phyloP scores from a whole-genome alignment of 495 filamentous ascomycete genomes.

The Extremus antarcticus region DNA sequence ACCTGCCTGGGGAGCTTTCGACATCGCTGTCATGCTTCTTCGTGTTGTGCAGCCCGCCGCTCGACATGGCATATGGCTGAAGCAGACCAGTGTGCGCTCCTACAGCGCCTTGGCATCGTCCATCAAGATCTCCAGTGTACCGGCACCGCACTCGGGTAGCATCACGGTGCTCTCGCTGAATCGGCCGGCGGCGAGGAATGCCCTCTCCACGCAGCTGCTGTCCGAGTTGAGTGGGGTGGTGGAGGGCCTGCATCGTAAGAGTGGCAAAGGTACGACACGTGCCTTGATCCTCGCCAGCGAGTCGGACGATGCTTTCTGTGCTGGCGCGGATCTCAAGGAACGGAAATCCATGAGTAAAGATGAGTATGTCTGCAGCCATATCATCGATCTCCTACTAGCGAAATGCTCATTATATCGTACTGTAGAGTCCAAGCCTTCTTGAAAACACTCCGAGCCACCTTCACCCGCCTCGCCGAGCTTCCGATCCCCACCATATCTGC shows the following conservation, averaged over 20 bases:
- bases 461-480: slow-evolving; percentile 55
- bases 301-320: slow-evolving; percentile 74
- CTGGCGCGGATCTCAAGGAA: slow-evolving; percentile 91
- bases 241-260: slow-evolving; percentile 52
- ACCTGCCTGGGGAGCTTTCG: neutral
- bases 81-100: neutral
- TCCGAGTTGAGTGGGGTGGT: slow-evolving; percentile 58
- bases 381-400: neutral
- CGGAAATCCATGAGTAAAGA: slow-evolving; percentile 58
- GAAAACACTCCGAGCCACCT: slow-evolving; percentile 55
- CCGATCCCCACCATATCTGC: slow-evolving; percentile 84
- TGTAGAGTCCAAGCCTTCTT: slow-evolving; percentile 67
- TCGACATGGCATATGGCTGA: neutral
- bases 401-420: neutral
- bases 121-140: slow-evolving; percentile 59
- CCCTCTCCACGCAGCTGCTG: slow-evolving; percentile 71
- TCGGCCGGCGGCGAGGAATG: slow-evolving; percentile 73
- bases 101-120: slow-evolving; percentile 4
- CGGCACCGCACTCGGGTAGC: slow-evolving; percentile 68
- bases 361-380: slow-evolving; percentile 38
- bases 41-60: neutral
- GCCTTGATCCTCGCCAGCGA: slow-evolving; percentile 71
- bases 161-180: slow-evolving; percentile 84
- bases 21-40: neutral
- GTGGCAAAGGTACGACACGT: slow-evolving; percentile 53